Evolutionary conservation across 331 rosid genomes (phyloP).

Genomic region (Dryas integrifolia): DNA sequence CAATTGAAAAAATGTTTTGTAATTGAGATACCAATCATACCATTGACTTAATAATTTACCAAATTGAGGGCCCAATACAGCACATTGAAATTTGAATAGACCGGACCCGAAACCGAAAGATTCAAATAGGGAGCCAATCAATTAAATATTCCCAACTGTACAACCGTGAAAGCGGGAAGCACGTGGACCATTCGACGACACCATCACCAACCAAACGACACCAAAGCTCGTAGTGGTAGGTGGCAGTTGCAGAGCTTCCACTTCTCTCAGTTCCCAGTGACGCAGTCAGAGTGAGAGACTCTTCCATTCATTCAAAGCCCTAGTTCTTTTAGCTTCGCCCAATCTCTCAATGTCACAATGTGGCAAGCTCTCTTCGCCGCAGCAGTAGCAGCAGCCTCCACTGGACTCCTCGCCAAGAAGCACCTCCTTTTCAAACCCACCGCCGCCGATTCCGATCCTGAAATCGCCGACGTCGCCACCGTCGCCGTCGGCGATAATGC

Average conservation of each 20-base stretch:
- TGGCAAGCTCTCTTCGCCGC: constrained; percentile 65
- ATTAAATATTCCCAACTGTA: not conserved
- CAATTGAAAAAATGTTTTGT: too few relatives aligned
- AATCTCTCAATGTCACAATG: constrained; percentile 28
- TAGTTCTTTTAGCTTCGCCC: not conserved
- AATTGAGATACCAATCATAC: too few relatives aligned
- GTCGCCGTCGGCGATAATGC: not conserved
- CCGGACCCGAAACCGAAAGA: not conserved
- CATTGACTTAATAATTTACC: too few relatives aligned
- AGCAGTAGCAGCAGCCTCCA: constrained; percentile 57
- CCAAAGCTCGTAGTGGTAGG: not conserved
- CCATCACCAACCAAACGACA: not conserved
- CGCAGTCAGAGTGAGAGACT: constrained; percentile 2
- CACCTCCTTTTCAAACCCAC: constrained; percentile 36
- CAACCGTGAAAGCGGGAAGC: constrained; percentile 1
- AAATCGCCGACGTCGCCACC: not conserved
- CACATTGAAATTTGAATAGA: not conserved
- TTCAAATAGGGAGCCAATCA: not conserved
- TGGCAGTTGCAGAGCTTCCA: not conserved
- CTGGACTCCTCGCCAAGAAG: constrained; percentile 50
- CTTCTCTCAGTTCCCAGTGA: constrained; percentile 1
- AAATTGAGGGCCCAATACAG: too few relatives aligned
- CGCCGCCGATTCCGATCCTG: not conserved
- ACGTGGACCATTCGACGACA: not conserved
- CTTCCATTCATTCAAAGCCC: not conserved